Evolutionary conservation across 768 basidiomycete genomes (phyloP).

Genomic region (Hygrophorus russula): DNA sequence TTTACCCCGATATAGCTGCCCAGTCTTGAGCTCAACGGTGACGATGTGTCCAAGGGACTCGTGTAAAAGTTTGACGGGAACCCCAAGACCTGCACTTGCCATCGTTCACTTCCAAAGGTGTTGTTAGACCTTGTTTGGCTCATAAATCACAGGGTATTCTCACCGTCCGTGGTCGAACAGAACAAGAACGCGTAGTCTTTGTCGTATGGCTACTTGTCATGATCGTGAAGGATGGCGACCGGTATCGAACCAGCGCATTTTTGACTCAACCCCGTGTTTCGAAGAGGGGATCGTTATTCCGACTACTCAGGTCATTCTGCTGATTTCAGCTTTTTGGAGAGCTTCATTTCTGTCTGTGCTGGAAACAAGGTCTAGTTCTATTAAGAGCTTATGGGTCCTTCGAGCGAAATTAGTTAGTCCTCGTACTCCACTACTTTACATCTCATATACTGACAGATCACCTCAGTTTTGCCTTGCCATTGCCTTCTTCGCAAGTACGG

Average conservation of each 20-base stretch:
- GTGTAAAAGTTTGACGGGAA: slow-evolving; percentile 93
- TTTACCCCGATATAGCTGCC: slow-evolving; percentile 94
- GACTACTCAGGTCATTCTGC: slow-evolving; percentile 31
- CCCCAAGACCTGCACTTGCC: slow-evolving; percentile 66
- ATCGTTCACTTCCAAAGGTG: slow-evolving; percentile 19
- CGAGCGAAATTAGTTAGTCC: slow-evolving; percentile 53
- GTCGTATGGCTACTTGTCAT: slow-evolving; percentile 33
- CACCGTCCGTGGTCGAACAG: too few relatives aligned
- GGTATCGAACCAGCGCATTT: slow-evolving; percentile 46
- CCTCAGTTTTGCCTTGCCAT: slow-evolving; percentile 35
- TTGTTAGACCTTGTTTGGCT: slow-evolving; percentile 7
- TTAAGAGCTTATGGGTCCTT: slow-evolving; percentile 40
- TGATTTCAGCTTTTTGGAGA: slow-evolving; percentile 29
- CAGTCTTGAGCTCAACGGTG: slow-evolving; percentile 97
- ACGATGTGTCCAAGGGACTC: slow-evolving; percentile 94
- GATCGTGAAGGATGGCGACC: slow-evolving; percentile 57
- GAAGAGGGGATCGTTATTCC: background rate
- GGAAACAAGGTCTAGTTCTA: slow-evolving; percentile 21
- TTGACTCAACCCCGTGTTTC: background rate
- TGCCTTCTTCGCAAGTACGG: slow-evolving; percentile 34
- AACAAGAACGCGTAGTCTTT: too few relatives aligned
- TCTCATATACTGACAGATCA: background rate
- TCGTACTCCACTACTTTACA: background rate
- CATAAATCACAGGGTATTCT: too few relatives aligned
- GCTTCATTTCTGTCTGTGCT: slow-evolving; percentile 18